Percentiles rank a stretch among this genome's conserved stretches.
Evolutionary conservation across 371 early-diverging fungal genomes (phyloP).

Genomic region (Mortierella sp.): DNA sequence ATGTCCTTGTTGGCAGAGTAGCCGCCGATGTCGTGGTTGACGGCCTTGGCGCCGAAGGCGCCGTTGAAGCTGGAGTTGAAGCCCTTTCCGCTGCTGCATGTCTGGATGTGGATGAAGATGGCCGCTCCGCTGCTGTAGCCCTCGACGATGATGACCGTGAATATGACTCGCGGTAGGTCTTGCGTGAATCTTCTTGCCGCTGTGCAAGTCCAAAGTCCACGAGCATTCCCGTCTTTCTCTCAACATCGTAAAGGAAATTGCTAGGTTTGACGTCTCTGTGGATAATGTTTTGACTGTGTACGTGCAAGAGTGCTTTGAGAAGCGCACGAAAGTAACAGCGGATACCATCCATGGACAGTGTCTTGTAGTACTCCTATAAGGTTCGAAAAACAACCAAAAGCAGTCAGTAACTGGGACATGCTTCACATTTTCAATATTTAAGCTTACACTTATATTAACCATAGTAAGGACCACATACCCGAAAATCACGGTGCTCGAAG

Average conservation of each 20-base stretch:
- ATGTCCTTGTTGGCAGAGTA: not conserved
- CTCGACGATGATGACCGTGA: not conserved
- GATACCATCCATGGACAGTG: slow-evolving; percentile 81
- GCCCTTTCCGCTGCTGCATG: not conserved
- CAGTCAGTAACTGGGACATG: not conserved
- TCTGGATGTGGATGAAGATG: not conserved
- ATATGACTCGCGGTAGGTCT: not conserved
- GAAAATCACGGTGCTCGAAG: slow-evolving; percentile 90
- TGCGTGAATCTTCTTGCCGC: slow-evolving; percentile 19
- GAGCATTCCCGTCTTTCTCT: slow-evolving; percentile 83
- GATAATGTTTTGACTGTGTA: slow-evolving; percentile 83
- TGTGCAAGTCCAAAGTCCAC: slow-evolving; percentile 99
- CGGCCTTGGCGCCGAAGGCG: not conserved
- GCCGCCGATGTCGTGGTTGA: not conserved
- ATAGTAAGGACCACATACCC: slow-evolving; percentile 62
- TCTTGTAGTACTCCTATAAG: slow-evolving; percentile 67
- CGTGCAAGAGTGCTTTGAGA: slow-evolving; percentile 77
- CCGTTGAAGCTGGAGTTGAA: not conserved
- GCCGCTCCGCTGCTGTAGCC: not conserved
- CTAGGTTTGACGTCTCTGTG: slow-evolving; percentile 98
- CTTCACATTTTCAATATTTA: not conserved
- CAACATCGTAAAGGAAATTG: slow-evolving; percentile 93
- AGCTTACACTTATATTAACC: not conserved
- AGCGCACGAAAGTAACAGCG: slow-evolving; percentile 87
- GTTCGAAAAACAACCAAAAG: not conserved